A percentile compares a stretch with the other conserved stretches of the same genome.
phyloP scores from a whole-genome alignment of 306 rosid genomes.

The Cucurbita moschata region DNA sequence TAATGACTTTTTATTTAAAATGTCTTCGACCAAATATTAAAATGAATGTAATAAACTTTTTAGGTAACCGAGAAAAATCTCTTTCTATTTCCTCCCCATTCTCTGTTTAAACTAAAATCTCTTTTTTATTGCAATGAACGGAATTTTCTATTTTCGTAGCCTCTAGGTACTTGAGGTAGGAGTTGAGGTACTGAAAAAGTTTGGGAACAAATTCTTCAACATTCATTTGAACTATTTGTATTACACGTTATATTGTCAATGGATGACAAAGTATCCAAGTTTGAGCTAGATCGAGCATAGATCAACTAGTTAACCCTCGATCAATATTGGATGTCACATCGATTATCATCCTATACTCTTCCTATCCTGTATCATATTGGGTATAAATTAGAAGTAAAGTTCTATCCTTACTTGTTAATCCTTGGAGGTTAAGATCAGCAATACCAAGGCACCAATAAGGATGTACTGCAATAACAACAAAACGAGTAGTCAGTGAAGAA shows the following conservation, averaged over 20 bases:
- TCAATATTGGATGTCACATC: too few species aligned
- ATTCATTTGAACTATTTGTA: not conserved
- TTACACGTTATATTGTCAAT: not conserved
- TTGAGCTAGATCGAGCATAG: not conserved
- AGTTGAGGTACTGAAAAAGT: not conserved
- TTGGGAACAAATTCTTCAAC: not conserved
- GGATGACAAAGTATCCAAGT: not conserved
- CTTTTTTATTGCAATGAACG: not conserved
- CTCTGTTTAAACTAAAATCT: too few species aligned
- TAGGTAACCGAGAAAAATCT: too few species aligned
- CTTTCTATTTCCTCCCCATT: too few species aligned
- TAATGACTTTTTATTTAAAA: too few species aligned
- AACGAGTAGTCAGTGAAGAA: not conserved
- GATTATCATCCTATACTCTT: too few species aligned
- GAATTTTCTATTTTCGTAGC: not conserved
- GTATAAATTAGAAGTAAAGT: too few species aligned
- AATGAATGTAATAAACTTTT: too few species aligned
- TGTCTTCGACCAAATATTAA: too few species aligned
- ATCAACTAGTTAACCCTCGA: too few species aligned
- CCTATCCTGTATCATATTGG: too few species aligned
- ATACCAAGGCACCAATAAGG: constrained; percentile 27
- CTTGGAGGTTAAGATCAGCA: constrained; percentile 15
- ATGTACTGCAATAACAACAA: constrained; percentile 28
- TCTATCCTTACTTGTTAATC: too few species aligned
- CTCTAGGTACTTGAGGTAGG: not conserved